Evolutionary conservation across 495 filamentous ascomycete species (phyloP).

Genomic region (Xylaria bambusicola): DNA sequence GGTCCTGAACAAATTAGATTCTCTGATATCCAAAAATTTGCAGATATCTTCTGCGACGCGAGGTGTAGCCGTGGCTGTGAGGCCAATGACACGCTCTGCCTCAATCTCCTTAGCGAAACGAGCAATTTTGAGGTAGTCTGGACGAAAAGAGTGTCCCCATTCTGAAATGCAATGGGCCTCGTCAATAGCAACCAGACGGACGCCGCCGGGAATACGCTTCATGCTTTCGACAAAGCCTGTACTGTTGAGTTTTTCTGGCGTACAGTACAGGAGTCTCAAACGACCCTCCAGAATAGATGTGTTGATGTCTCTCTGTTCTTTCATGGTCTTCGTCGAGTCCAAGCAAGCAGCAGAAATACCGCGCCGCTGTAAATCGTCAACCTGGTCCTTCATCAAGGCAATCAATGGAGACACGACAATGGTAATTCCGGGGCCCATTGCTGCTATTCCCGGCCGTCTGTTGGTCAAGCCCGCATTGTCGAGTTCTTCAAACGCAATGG

Average conservation of each 20-base stretch:
- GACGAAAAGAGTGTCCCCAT: slow-evolving; percentile 62
- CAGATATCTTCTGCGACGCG: slow-evolving; percentile 57
- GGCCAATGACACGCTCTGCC: slow-evolving; percentile 59
- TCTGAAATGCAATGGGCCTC: slow-evolving; percentile 64
- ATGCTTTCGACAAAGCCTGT: slow-evolving; percentile 58
- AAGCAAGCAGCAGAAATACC: slow-evolving; percentile 53
- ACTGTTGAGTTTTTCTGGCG: slow-evolving; percentile 61
- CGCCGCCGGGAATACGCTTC: slow-evolving; percentile 50
- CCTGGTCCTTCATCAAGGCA: slow-evolving; percentile 62
- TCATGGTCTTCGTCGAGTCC: slow-evolving; percentile 54
- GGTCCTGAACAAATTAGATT: slow-evolving; percentile 52
- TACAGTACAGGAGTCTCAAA: slow-evolving; percentile 58
- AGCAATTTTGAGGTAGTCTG: slow-evolving; percentile 61
- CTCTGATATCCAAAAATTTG: slow-evolving; percentile 50
- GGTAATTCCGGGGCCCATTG: slow-evolving; percentile 44
- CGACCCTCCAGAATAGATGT: slow-evolving; percentile 44
- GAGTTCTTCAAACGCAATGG: slow-evolving; percentile 50
- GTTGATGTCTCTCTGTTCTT: slow-evolving; percentile 47
- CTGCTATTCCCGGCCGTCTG: slow-evolving; percentile 9
- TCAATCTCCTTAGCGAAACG: slow-evolving; percentile 57
- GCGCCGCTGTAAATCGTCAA: slow-evolving; percentile 50
- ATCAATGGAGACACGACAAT: slow-evolving; percentile 59
- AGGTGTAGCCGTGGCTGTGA: slow-evolving; percentile 61
- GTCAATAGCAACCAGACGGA: slow-evolving; percentile 60
- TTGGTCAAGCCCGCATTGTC: background rate